Evolutionary conservation across 1,284 basidiomycete genomes (phyloP).

Genomic region (Sphagnurus paluster): DNA sequence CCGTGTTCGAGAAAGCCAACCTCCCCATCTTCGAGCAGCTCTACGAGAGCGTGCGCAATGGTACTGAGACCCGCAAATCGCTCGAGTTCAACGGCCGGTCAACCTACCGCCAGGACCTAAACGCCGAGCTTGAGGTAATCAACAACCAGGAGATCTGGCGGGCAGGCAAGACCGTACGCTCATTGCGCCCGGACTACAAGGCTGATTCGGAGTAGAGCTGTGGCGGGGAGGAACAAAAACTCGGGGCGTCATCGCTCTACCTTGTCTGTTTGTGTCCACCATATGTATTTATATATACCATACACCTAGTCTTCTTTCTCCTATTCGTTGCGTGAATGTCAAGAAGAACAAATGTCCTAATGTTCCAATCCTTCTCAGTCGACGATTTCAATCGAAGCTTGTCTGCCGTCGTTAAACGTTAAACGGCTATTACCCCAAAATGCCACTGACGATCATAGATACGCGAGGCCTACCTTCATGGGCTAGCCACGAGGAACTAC

Average conservation of each 20-base stretch:
- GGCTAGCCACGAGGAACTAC: too few species aligned
- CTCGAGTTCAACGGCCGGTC: slow-evolving; percentile 94
- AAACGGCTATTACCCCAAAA: too few species aligned
- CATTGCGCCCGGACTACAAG: slow-evolving; percentile 78
- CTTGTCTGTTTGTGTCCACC: slow-evolving; percentile 1
- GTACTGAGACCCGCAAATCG: slow-evolving; percentile 95
- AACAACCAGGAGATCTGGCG: slow-evolving; percentile 98
- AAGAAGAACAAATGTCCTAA: too few species aligned
- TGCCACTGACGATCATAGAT: too few species aligned
- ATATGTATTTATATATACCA: slow-evolving; percentile 14
- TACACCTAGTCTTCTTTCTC: background rate
- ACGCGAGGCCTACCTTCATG: too few species aligned
- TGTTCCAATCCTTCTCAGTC: too few species aligned
- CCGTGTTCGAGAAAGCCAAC: slow-evolving; percentile 94
- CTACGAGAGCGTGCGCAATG: slow-evolving; percentile 93
- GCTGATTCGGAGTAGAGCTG: slow-evolving; percentile 43
- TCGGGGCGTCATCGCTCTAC: background rate
- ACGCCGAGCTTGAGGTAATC: slow-evolving; percentile 93
- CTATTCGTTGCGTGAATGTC: background rate
- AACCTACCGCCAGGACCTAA: slow-evolving; percentile 94
- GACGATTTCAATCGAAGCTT: too few species aligned
- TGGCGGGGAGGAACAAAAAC: slow-evolving; percentile 1
- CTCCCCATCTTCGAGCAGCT: slow-evolving; percentile 92
- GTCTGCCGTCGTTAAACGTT: too few species aligned
- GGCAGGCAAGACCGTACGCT: slow-evolving; percentile 81